Evolutionary conservation across 2,329 filamentous ascomycete genomes (phyloP), one percentile per base, ranked within the genome.

Genomic region (Clonostachys byssicola): DNA sequence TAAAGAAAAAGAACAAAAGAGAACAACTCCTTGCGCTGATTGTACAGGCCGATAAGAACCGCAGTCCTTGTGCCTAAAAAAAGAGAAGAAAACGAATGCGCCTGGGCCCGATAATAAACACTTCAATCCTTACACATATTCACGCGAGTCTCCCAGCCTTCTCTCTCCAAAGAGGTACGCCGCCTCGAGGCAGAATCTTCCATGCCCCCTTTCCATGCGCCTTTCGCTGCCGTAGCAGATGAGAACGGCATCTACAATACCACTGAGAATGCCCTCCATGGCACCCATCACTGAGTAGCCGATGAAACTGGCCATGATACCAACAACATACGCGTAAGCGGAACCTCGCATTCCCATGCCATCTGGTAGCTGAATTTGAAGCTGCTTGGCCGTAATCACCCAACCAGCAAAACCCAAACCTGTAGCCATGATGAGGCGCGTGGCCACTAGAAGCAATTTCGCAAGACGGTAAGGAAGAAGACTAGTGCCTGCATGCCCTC

Each of bases 141-240:
- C 23, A 30, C 23, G 23, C 3, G 23, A 30, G 23, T 30, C 23
- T 30, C 23, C 23, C 23, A 30, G 23, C 46, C 73, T 58, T n/a
- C 70, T 61, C 53, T 87, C 88, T 17, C 90, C 89, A 73, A 96
- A 96, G 43, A 97, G 69, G 66, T 89, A 85, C 7, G 89, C 91
- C 5, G 92, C 92, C 67, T 97, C 92, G 50, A 94, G 83, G 66
- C 92, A 97, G 69, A 95, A 96, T 42, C 88, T 84, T 6, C 85
- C 86, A 44, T 77, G 80, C 17, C 80, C 81, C 52, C 79, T 80
- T 47, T 75, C 78, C 68, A 85, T 85, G 45, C 79, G 81, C 55
- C 86, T 78, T 68, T 99, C 94, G 59, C 89, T 96, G 23, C 89
- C 91, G 80, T 95, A 97, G 72, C 94, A 99, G 12, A 99, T 86